Evolutionary conservation across 805 yeast species (phyloP).

Genomic region (Ogataea chonburiensis): DNA sequence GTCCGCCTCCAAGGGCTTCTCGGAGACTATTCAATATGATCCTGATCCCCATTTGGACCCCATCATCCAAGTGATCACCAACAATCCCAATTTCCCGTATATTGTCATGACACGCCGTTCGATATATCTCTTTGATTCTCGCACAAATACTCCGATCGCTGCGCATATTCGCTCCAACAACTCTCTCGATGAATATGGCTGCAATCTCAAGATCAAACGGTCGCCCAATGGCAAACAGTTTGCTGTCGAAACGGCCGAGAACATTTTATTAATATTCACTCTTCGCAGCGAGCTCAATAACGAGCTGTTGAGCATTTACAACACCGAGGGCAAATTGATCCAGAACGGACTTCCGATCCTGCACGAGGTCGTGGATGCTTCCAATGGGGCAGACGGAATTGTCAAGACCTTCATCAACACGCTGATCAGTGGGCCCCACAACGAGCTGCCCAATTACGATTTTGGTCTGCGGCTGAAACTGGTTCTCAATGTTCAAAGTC

Average conservation of each 20-base stretch:
- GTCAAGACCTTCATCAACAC: constrained; percentile 30
- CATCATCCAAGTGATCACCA: constrained; percentile 32
- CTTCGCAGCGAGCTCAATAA: constrained; percentile 30
- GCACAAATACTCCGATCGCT: constrained; percentile 47
- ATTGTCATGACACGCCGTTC: constrained; percentile 38
- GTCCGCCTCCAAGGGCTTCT: constrained; percentile 11
- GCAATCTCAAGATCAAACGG: constrained; percentile 39
- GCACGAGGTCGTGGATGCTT: constrained; percentile 9
- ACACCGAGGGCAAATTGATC: constrained; percentile 29
- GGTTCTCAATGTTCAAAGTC: constrained; percentile 36
- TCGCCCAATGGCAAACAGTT: constrained; percentile 38
- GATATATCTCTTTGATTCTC: constrained; percentile 39
- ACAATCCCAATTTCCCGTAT: constrained; percentile 27
- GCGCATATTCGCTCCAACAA: constrained; percentile 44
- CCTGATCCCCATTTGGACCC: constrained; percentile 33
- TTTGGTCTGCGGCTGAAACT: constrained; percentile 34
- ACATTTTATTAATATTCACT: constrained; percentile 45
- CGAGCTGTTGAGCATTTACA: constrained; percentile 33
- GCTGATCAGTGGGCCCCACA: constrained; percentile 23
- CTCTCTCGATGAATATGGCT: constrained; percentile 48
- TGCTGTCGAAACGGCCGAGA: constrained; percentile 41
- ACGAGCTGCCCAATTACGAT: constrained; percentile 33
- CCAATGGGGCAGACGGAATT: constrained; percentile 16
- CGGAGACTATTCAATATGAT: constrained; percentile 15
- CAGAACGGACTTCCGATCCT: constrained; percentile 36